Base-by-base conservation (phyloP, 192 early-diverging fungal species). In the Jimgerdemannia flammicorona region DNA sequence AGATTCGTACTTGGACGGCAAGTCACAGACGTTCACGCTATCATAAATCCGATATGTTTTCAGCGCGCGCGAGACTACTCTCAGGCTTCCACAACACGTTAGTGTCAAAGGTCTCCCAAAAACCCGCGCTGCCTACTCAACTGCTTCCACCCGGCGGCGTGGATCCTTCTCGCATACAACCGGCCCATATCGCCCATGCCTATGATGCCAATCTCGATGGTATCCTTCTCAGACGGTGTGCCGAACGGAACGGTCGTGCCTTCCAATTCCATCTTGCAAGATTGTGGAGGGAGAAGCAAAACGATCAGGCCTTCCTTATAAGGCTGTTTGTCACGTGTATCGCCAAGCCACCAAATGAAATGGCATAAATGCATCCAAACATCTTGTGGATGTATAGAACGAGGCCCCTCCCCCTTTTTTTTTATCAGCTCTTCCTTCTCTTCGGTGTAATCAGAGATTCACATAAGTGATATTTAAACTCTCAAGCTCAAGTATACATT, bases 101-200 rank as follows among this genome's bases (percentile, higher is more conserved):
- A 40, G 14, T 20, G 20, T 41, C 49, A 17, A 3, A 59, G 42
- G 43, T 73, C 29, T 18, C 10, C 44, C 20, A 29, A 29, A 29
- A 29, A 29, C 29, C 29, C 29, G 29, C 29, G 29, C 1, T 2
- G 49, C 49, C 49, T 14, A 59, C 49, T 59, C 49, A 83, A 90
- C 91, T 86, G 83, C 83, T 91, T 91, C 91, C 93, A 98, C 7
- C 96, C 96, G 11, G 91, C 90, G 49, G 85, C 75, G n/a, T 79
- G 70, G 67, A 98, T 90, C 65, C 80, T 84, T 19, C 81, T 81
- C 1, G 94, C 95, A 74, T 98, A 99, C 44, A 98, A 89, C 71
- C 88, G 86, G 49, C 96, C 97, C 96, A 99, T 99, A 79, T 95
- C 96, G 69, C 97, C 96, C 78, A 90, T 90, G 41, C 97, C 97